These are phyloP conservation scores for Penicillium odoratum DNA, from an alignment of 495 filamentous ascomycete species.

Conservation along the genomic window DNA sequence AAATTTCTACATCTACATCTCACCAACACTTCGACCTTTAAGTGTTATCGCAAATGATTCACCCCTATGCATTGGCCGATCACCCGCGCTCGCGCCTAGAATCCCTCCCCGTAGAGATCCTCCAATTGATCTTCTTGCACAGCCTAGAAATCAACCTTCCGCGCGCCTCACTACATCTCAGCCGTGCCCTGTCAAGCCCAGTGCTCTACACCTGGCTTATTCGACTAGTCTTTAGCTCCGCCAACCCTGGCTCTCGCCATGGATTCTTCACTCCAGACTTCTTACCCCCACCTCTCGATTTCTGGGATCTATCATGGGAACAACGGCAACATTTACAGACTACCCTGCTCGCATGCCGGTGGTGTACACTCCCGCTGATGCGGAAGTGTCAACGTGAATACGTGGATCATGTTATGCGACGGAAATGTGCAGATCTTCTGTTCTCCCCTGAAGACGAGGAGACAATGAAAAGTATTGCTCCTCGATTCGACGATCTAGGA, in stretches of 20 bases:
- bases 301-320: slow-evolving; percentile 26
- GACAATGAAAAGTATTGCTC: slow-evolving; percentile 19
- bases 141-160: slow-evolving; percentile 53
- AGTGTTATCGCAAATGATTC: slow-evolving; percentile 8
- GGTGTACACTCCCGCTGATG: slow-evolving; percentile 46
- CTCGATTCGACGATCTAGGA: slow-evolving; percentile 22
- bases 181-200: slow-evolving; percentile 34
- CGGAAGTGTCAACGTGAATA: slow-evolving; percentile 43
- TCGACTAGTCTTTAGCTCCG: slow-evolving; percentile 42
- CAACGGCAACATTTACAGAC: slow-evolving; percentile 33
- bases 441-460: slow-evolving; percentile 25
- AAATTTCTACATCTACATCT: neutral
- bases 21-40: neutral
- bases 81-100: slow-evolving; percentile 42
- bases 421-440: slow-evolving; percentile 26
- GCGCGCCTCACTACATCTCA: slow-evolving; percentile 38
- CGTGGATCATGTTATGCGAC: slow-evolving; percentile 32
- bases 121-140: slow-evolving; percentile 53
- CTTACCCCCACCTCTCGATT: slow-evolving; percentile 36
- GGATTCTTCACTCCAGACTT: slow-evolving; percentile 41
- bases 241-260: slow-evolving; percentile 29
- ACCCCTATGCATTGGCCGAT: neutral
- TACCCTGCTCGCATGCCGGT: slow-evolving; percentile 40
- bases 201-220: slow-evolving; percentile 47
- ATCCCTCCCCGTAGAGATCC: slow-evolving; percentile 50